A percentile compares a stretch with the other conserved stretches of the same genome.
Conservation (phyloP, 176 grass and related monocot species). For the Stipa capillata region DNA sequence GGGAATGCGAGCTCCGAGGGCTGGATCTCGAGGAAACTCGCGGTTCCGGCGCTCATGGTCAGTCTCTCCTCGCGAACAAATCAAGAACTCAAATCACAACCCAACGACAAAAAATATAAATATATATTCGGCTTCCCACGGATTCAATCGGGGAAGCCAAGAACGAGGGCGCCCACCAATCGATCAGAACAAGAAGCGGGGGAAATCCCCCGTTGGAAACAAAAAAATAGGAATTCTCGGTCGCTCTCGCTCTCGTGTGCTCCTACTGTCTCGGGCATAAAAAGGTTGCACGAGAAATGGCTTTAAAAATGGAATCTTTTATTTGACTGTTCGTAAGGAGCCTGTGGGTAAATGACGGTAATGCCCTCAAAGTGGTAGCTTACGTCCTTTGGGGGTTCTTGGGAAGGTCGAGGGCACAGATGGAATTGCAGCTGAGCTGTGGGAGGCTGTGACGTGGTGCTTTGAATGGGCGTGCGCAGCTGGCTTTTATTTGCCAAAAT, state of each 20-base stretch:
- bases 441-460: constrained; percentile 19
- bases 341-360: neutral
- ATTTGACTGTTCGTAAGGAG: constrained; percentile 1
- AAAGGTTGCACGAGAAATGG: constrained; percentile 22
- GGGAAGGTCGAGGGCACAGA: neutral
- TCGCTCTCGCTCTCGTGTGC: neutral
- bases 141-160: constrained; percentile 23
- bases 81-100: constrained; percentile 6
- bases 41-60: constrained; percentile 49
- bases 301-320: neutral
- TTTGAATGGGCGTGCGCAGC: neutral
- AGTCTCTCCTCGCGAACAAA: constrained; percentile 3
- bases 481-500: constrained; percentile 9
- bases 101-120: neutral
- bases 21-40: constrained; percentile 76
- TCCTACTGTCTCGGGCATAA: constrained; percentile 3
- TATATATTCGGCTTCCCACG: neutral
- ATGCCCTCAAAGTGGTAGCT: neutral
- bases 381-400: neutral
- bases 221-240: constrained; percentile 11
- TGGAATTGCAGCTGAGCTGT: constrained; percentile 36
- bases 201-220: neutral
- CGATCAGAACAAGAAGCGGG: constrained; percentile 5
- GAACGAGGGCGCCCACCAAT: neutral
- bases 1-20: constrained; percentile 78